Conservation (phyloP, 2,329 filamentous ascomycete genomes). For the Pseudogymnoascus sp. region DNA sequence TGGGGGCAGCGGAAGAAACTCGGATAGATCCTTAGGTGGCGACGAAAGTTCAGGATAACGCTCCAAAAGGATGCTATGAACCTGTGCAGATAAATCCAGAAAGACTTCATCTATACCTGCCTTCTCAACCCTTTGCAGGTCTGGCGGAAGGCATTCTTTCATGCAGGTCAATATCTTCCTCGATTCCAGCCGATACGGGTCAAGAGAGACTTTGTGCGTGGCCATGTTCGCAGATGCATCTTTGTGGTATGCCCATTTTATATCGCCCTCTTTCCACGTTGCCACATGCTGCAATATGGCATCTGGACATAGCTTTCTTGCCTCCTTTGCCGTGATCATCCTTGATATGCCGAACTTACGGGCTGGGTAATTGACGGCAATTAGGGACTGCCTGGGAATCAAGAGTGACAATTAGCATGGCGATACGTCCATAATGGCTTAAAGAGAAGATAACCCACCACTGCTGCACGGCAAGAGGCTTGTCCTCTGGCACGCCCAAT, state of each 20-base stretch:
- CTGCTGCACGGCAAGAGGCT: constrained; percentile 88
- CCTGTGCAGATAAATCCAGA: constrained; percentile 78
- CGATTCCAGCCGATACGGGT: constrained; percentile 83
- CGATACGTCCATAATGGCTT: background rate
- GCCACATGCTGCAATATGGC: constrained; percentile 88
- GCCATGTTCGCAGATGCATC: constrained; percentile 74
- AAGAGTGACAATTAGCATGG: too few relatives aligned
- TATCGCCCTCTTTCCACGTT: constrained; percentile 88
- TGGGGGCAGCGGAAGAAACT: constrained; percentile 66
- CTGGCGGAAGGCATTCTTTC: constrained; percentile 62
- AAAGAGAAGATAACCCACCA: constrained; percentile 48
- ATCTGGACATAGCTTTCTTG: constrained; percentile 77
- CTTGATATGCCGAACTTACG: constrained; percentile 72
- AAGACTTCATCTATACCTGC: constrained; percentile 95
- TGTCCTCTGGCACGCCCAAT: constrained; percentile 64
- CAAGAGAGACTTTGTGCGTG: constrained; percentile 88
- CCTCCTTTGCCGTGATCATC: constrained; percentile 73
- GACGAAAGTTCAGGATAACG: constrained; percentile 67
- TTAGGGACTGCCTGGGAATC: constrained; percentile 71
- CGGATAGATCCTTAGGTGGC: constrained; percentile 63
- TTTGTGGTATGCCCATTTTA: constrained; percentile 83
- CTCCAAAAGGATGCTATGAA: constrained; percentile 68
- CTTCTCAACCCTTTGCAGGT: constrained; percentile 76
- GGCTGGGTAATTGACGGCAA: constrained; percentile 93
- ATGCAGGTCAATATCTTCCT: constrained; percentile 74